phyloP scores from a whole-genome alignment of 116 monocot species.

The Posidonia oceanica region DNA sequence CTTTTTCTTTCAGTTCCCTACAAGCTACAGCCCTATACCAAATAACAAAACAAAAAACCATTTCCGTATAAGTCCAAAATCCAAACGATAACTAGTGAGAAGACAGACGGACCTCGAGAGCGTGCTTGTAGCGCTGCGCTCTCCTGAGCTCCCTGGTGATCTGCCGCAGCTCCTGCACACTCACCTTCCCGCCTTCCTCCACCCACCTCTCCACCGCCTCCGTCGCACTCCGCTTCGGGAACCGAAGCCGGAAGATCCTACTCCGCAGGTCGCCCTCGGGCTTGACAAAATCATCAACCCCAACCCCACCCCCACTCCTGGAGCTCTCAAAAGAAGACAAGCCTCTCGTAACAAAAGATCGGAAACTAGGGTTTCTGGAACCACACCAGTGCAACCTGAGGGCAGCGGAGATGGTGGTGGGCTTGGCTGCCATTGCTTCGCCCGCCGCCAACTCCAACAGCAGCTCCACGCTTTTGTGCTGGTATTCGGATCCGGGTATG shows the following conservation, averaged over 20 bases:
- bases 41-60: no score
- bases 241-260: conserved; percentile 73
- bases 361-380: background rate
- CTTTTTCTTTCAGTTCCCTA: no score
- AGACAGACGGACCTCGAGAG: conserved; percentile 57
- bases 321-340: background rate
- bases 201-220: conserved; percentile 72
- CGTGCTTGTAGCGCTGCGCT: conserved; percentile 75
- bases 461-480: no score
- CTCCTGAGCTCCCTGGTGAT: conserved; percentile 52
- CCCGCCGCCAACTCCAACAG: background rate
- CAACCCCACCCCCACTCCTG: no score
- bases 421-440: background rate
- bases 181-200: conserved; percentile 41
- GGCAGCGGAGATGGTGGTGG: background rate
- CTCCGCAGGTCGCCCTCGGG: conserved; percentile 39
- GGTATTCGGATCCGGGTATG: no score
- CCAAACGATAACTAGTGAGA: background rate
- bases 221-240: conserved; percentile 86
- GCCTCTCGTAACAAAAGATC: background rate
- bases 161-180: conserved; percentile 49
- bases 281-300: no score
- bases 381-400: background rate
- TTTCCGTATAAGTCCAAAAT: background rate
- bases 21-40: no score